These are phyloP conservation scores for Cladophialophora bantiana DNA, from an alignment of 2,329 filamentous ascomycete species.

Conservation along the genomic window DNA sequence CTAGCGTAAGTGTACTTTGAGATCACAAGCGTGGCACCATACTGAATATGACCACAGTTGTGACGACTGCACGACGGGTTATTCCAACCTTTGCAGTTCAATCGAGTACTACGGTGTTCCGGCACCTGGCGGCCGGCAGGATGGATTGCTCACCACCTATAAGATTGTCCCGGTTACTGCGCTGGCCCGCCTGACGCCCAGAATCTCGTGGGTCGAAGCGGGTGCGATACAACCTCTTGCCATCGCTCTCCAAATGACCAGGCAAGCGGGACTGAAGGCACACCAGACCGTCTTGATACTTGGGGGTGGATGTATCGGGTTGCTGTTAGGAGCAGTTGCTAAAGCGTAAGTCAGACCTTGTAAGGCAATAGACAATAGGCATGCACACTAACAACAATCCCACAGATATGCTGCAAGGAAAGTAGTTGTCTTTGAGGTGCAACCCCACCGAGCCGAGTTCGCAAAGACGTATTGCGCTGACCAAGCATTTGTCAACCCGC, in stretches of 20 bases:
- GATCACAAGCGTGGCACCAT: background rate
- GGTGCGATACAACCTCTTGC: constrained; percentile 11
- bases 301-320: constrained; percentile 1
- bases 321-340: background rate
- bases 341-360: constrained; percentile 1
- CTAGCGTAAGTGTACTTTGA: background rate
- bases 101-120: constrained; percentile 2
- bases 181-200: constrained; percentile 4
- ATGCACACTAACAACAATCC: background rate
- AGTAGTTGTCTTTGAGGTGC: constrained; percentile 15
- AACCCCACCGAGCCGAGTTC: constrained; percentile 14
- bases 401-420: constrained; percentile 14
- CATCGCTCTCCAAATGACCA: constrained; percentile 4
- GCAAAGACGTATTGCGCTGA: constrained; percentile 18
- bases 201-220: constrained; percentile 6
- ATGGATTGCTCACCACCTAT: constrained; percentile 3
- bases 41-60: background rate
- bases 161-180: background rate
- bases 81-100: background rate
- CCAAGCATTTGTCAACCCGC: constrained; percentile 4
- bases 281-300: constrained; percentile 1
- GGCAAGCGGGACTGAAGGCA: constrained; percentile 9
- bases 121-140: background rate
- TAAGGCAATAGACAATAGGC: background rate
- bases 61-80: background rate